Conservation (phyloP, 2,329 filamentous ascomycete species). For the Aspergillus niger region DNA sequence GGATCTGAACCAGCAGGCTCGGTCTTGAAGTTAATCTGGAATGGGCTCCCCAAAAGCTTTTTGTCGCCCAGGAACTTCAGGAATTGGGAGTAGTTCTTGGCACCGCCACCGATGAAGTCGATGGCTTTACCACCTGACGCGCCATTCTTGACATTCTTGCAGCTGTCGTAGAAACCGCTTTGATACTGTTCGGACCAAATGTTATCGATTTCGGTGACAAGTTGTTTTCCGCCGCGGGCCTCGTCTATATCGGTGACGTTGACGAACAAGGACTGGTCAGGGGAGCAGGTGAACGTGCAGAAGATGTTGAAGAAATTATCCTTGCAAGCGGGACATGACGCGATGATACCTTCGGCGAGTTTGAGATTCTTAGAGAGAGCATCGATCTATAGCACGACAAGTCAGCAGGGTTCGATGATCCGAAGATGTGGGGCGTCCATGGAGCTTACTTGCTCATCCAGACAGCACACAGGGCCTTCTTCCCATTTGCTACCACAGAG, state of each 20-base stretch:
- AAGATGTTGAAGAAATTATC: conserved; percentile 99
- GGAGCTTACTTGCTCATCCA: conserved; percentile 65
- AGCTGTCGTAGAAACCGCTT: conserved; percentile 89
- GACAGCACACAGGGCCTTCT: conserved; percentile 81
- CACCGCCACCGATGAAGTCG: conserved; percentile 92
- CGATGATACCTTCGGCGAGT: conserved; percentile 84
- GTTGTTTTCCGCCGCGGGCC: conserved; percentile 54
- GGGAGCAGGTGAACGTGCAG: conserved; percentile 97
- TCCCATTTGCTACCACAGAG: conserved; percentile 89
- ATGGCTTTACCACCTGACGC: conserved; percentile 92
- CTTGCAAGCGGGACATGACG: conserved; percentile 93
- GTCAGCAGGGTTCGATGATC: neutral
- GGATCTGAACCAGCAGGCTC: conserved; percentile 59
- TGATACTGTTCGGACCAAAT: conserved; percentile 83
- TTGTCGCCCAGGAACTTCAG: conserved; percentile 92
- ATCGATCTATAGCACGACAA: conserved; percentile 60
- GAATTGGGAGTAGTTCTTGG: conserved; percentile 83
- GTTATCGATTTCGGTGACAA: conserved; percentile 91
- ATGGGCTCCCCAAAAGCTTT: conserved; percentile 85
- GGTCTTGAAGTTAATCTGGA: conserved; percentile 91
- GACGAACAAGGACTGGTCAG: conserved; percentile 91
- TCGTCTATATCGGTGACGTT: conserved; percentile 78
- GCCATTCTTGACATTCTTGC: conserved; percentile 98
- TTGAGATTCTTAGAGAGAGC: conserved; percentile 80
- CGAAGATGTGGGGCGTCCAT: conserved; percentile 8